Percentiles rank a stretch among this genome's conserved stretches.
phyloP scores from a whole-genome alignment of 2,329 filamentous ascomycete genomes.

The Cladosporium velox region DNA sequence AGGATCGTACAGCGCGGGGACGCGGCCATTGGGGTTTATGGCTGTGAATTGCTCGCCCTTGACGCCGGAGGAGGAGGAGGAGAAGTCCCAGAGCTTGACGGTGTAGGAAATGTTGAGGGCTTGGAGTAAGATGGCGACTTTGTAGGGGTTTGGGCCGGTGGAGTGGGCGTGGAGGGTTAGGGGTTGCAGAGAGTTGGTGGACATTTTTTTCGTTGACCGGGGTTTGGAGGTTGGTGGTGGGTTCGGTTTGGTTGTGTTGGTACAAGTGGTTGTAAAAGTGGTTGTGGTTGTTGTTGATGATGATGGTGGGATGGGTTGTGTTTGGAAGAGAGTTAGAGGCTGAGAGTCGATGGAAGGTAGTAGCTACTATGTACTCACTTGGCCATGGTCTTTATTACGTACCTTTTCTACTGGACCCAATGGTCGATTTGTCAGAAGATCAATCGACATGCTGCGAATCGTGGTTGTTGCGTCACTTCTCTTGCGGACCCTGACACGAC shows the following conservation, averaged over 20 bases:
- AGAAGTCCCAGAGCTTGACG: conserved; percentile 47
- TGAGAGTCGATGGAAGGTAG: background rate
- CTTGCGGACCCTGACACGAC: background rate
- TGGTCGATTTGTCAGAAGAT: background rate
- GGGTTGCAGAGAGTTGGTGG: conserved; percentile 36
- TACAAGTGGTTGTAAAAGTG: too few relatives aligned
- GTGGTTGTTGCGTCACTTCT: background rate
- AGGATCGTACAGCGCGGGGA: conserved; percentile 49
- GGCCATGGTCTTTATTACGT: background rate
- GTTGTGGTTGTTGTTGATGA: background rate
- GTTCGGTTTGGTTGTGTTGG: background rate
- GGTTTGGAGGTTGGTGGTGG: background rate
- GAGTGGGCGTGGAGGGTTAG: conserved; percentile 42
- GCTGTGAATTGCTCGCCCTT: conserved; percentile 43
- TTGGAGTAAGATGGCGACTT: conserved; percentile 41
- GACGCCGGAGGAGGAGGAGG: conserved; percentile 41
- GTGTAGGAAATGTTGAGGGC: conserved; percentile 44
- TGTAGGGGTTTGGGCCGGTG: conserved; percentile 32
- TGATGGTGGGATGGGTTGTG: background rate
- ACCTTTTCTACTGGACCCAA: background rate
- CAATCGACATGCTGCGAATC: background rate
- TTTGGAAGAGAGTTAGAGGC: background rate
- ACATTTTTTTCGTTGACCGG: conserved; percentile 24
- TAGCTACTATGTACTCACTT: background rate
- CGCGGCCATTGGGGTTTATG: conserved; percentile 49